A percentile compares a stretch with the other conserved stretches of the same genome.
Evolutionary conservation across 805 yeast genomes (phyloP).

Genomic region (Pichia sporocuriosa): DNA sequence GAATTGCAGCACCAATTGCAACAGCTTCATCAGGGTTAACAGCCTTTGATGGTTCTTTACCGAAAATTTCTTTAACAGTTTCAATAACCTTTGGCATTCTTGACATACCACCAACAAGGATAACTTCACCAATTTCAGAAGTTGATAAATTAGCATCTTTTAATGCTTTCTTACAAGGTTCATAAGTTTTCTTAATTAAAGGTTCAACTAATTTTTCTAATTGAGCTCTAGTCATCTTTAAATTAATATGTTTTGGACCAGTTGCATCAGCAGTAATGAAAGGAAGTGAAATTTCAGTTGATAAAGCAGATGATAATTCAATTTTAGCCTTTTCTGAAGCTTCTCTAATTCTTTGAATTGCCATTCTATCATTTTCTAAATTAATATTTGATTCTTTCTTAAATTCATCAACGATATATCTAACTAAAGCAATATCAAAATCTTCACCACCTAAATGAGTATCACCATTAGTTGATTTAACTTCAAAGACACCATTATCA

Average conservation of each 20-base stretch:
- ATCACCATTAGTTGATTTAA: conserved; percentile 95
- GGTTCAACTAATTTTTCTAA: conserved; percentile 61
- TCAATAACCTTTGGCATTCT: conserved; percentile 76
- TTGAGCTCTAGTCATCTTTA: conserved; percentile 56
- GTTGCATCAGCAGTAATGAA: conserved; percentile 48
- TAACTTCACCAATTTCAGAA: conserved; percentile 64
- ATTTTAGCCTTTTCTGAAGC: conserved; percentile 76
- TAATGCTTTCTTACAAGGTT: conserved; percentile 67
- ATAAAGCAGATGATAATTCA: conserved; percentile 59
- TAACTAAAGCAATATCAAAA: conserved; percentile 79
- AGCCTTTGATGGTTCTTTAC: conserved; percentile 58
- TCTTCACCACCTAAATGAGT: conserved; percentile 93
- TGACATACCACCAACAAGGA: conserved; percentile 85
- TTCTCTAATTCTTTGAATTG: conserved; percentile 71
- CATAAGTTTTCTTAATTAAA: conserved; percentile 59
- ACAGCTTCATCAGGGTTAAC: conserved; percentile 94
- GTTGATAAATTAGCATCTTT: conserved; percentile 65
- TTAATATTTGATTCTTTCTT: conserved; percentile 49
- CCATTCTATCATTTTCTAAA: conserved; percentile 43
- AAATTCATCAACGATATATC: conserved; percentile 59
- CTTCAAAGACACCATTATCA: conserved; percentile 97
- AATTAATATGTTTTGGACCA: conserved; percentile 49
- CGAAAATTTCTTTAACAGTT: conserved; percentile 52
- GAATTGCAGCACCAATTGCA: conserved; percentile 85
- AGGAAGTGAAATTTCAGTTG: conserved; percentile 61